These are phyloP conservation scores for Rhizophagus clarus DNA, from an alignment of 192 early-diverging fungal species.

Conservation along the genomic window DNA sequence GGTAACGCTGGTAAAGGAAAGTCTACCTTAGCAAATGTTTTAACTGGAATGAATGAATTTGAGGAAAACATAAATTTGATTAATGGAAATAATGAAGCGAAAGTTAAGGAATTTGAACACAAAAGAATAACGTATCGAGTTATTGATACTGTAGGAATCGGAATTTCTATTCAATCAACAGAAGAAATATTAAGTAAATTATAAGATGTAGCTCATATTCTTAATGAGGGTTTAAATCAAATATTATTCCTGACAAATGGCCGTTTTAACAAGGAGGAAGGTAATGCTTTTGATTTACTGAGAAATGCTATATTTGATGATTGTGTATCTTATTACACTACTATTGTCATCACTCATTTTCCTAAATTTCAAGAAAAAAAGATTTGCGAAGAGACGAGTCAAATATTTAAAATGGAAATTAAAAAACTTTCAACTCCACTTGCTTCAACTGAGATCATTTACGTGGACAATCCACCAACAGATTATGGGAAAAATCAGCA, in stretches of 20 bases:
- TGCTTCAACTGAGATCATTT: background rate
- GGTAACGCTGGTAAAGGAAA: conserved; percentile 13
- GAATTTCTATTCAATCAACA: background rate
- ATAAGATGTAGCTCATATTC: background rate
- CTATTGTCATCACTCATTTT: conserved; percentile 11
- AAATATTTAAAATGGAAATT: background rate
- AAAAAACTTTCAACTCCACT: background rate
- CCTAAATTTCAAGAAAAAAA: background rate
- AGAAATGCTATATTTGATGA: conserved; percentile 11
- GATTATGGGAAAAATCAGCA: too few species aligned
- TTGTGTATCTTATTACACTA: conserved; percentile 2
- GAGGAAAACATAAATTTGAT: background rate
- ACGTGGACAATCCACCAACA: conserved; percentile 17
- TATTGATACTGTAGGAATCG: conserved; percentile 27
- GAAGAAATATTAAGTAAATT: conserved; percentile 9
- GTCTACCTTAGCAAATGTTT: conserved; percentile 1
- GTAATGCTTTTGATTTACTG: background rate
- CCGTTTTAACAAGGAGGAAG: conserved; percentile 8
- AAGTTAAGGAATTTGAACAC: background rate
- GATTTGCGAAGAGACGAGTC: background rate
- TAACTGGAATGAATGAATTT: conserved; percentile 22
- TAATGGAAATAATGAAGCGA: background rate
- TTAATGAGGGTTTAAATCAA: conserved; percentile 25
- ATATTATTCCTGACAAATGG: conserved; percentile 19
- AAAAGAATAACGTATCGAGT: background rate